Evolutionary conservation across 345 rosid species (phyloP), one percentile per base, ranked within the genome.

Genomic region (Dimocarpus longan): DNA sequence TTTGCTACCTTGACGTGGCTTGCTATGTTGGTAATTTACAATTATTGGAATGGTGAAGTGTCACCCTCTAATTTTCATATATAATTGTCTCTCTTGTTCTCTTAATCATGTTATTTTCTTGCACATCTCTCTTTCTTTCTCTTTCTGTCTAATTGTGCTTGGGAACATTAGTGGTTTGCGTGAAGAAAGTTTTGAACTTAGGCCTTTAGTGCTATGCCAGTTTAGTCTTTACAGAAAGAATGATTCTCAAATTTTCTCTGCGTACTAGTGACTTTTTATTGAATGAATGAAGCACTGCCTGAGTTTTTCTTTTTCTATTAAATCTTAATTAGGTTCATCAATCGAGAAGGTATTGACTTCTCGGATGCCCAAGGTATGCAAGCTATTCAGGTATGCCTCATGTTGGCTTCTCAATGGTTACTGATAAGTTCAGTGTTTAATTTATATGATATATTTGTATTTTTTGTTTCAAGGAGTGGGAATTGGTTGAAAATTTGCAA

Each of bases 261-360:
- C 37, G 37, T 73, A 48, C 21, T 56, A 40, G 48, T 42, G 13
- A 42, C 28, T 15, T 56, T 57, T 57, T 56, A 37, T 10, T 54
- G 15, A 37, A n/a, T n/a, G 73, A 50, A 28, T 44, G 37, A 19
- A 66, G 19, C 37, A 32, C 24, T 46, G 19, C 40, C 52, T 62
- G 70, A 64, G 16, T 12, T 7, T 21, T 54, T 19, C 10, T 19
- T 15, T 5, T 63, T 19, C 40, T 28, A 44, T 82, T 24, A 62
- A 24, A 52, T 81, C 18, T 80, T 76, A 75, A 60, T 73, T 80
- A 94, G 99, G 88, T 94, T 96, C 81, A 85, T 89, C 81, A 93
- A 96, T 84, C 91, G 97, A 37, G 98, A 90, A 42, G 98, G 93
- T 66, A 91, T 94, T 74, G 98, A 96, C 86, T 94, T 96, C 92